These are phyloP conservation scores for Blastocystis sp. DNA, from an alignment of 352 stramenopile genomes.

Conservation along the genomic window DNA sequence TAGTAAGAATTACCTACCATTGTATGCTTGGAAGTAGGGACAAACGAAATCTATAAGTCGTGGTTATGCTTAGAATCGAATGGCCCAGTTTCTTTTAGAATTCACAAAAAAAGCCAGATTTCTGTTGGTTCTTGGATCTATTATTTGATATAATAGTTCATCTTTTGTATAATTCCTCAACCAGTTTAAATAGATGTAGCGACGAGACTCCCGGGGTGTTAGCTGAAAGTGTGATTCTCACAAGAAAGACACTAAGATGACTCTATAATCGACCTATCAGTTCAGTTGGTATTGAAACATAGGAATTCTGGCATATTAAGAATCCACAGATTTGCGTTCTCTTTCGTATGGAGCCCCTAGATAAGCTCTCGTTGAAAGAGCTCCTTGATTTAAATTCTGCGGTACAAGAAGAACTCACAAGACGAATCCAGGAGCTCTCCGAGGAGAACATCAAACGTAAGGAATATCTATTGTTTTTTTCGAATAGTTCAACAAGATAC, in stretches of 20 bases:
- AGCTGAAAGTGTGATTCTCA: background rate
- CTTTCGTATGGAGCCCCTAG: conserved; percentile 8
- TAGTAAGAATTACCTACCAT: conserved; percentile 23
- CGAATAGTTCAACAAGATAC: conserved; percentile 28
- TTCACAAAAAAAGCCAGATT: background rate
- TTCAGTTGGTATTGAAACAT: background rate
- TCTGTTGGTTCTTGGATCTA: background rate
- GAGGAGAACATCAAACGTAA: conserved; percentile 30
- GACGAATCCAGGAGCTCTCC: background rate
- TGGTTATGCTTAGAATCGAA: background rate
- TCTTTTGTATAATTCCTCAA: background rate
- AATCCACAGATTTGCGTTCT: too few relatives aligned
- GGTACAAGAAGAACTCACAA: conserved; percentile 12
- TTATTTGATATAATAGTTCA: too few relatives aligned
- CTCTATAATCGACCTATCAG: background rate
- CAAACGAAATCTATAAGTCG: conserved; percentile 58
- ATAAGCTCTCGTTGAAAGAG: conserved; percentile 32
- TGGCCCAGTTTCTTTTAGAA: background rate
- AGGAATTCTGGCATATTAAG: background rate
- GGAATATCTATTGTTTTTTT: background rate
- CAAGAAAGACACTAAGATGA: background rate
- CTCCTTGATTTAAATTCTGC: conserved; percentile 44
- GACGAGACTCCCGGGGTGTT: too few relatives aligned
- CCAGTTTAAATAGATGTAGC: too few relatives aligned
- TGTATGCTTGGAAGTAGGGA: conserved; percentile 33